Evolutionary conservation across 2,329 filamentous ascomycete genomes (phyloP).

Genomic region (Nemania diffusa): DNA sequence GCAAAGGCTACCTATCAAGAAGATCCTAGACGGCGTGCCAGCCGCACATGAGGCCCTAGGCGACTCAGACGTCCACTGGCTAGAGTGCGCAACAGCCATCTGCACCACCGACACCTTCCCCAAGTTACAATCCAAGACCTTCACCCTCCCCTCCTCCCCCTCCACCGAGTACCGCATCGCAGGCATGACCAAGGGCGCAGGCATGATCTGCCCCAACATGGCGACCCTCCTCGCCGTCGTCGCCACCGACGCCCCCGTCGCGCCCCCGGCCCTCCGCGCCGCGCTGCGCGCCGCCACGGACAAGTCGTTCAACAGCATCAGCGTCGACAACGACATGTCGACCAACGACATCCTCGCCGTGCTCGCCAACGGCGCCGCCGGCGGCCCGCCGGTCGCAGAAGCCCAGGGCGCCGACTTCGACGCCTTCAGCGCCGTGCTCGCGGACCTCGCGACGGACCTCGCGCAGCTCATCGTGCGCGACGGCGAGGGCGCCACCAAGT

Average conservation of each 20-base stretch:
- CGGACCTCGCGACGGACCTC: conserved; percentile 81
- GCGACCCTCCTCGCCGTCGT: conserved; percentile 92
- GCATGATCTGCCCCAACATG: conserved; percentile 99
- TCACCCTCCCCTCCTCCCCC: conserved; percentile 83
- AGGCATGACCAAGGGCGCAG: conserved; percentile 96
- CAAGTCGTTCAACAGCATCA: conserved; percentile 95
- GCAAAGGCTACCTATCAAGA: conserved; percentile 91
- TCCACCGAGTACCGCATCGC: conserved; percentile 82
- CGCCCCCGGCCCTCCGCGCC: conserved; percentile 71
- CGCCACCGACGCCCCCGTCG: conserved; percentile 88
- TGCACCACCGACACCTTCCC: conserved; percentile 99
- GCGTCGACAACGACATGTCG: conserved; percentile 94
- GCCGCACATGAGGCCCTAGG: conserved; percentile 77
- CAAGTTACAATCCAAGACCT: conserved; percentile 87
- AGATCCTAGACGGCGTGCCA: conserved; percentile 86
- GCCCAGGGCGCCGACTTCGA: conserved; percentile 69
- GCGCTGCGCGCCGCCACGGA: conserved; percentile 80
- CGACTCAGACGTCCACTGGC: conserved; percentile 84
- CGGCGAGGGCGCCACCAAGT: conserved; percentile 97
- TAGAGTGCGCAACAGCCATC: conserved; percentile 87
- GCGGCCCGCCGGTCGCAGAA: conserved; percentile 70
- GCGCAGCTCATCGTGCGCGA: conserved; percentile 95
- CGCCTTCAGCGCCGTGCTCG: conserved; percentile 77
- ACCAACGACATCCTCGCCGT: conserved; percentile 97
- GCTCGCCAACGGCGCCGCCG: conserved; percentile 93